Evolutionary conservation across 768 basidiomycete species (phyloP).

Genomic region (Psilocybe sp.): DNA sequence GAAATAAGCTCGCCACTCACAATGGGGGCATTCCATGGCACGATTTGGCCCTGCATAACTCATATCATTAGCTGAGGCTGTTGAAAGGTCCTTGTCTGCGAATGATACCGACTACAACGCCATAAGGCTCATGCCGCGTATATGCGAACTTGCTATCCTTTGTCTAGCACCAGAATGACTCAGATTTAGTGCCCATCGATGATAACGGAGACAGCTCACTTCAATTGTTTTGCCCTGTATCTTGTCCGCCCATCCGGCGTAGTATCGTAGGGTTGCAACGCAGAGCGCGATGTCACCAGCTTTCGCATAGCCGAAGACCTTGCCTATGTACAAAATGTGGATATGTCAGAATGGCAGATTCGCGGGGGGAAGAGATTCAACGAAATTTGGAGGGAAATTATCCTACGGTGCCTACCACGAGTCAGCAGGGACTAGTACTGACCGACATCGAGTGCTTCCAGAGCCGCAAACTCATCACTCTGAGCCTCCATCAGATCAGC

Average conservation of each 20-base stretch:
- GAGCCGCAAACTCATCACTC: slow-evolving; percentile 61
- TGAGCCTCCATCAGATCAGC: slow-evolving; percentile 62
- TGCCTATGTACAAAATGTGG: slow-evolving; percentile 37
- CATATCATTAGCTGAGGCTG: not conserved
- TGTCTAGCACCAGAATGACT: slow-evolving; percentile 39
- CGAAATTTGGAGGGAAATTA: too few species aligned
- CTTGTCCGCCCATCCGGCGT: slow-evolving; percentile 91
- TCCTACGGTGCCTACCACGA: too few species aligned
- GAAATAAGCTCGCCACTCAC: slow-evolving; percentile 19
- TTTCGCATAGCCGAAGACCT: slow-evolving; percentile 33
- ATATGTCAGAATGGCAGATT: not conserved
- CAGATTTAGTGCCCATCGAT: slow-evolving; percentile 33
- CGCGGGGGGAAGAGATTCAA: too few species aligned
- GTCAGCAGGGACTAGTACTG: slow-evolving; percentile 50
- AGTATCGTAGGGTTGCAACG: slow-evolving; percentile 65
- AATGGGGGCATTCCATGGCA: slow-evolving; percentile 69
- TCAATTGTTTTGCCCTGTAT: slow-evolving; percentile 74
- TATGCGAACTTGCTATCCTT: slow-evolving; percentile 57
- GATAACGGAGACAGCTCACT: slow-evolving; percentile 29
- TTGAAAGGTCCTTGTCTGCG: not conserved
- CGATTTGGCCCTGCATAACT: slow-evolving; percentile 38
- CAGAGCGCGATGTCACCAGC: slow-evolving; percentile 42
- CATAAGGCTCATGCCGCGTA: slow-evolving; percentile 67
- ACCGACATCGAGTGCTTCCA: slow-evolving; percentile 75
- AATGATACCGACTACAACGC: slow-evolving; percentile 32